phyloP scores from a whole-genome alignment of 1,284 basidiomycete genomes.

The Ceratobasidium sp. region DNA sequence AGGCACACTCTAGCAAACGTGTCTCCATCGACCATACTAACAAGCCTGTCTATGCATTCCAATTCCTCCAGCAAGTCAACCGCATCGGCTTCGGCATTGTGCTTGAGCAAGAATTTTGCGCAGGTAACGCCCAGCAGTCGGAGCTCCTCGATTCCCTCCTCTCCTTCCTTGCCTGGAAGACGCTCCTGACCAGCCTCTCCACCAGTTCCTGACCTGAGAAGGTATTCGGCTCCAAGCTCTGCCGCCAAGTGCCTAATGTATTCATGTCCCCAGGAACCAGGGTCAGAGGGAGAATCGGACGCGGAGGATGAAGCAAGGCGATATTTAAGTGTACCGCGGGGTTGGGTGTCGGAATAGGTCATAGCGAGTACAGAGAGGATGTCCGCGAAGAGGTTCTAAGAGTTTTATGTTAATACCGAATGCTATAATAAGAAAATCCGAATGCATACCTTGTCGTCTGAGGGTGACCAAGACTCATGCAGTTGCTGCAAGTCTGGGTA shows the following conservation, averaged over 20 bases:
- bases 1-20: constrained; percentile 95
- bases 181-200: constrained; percentile 32
- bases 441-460: constrained; percentile 81
- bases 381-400: constrained; percentile 93
- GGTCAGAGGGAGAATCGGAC: constrained; percentile 78
- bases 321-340: constrained; percentile 93
- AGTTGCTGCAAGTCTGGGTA: constrained; percentile 89
- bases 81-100: constrained; percentile 98
- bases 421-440: background rate
- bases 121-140: constrained; percentile 84
- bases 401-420: constrained; percentile 14
- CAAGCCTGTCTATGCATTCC: constrained; percentile 88
- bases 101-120: constrained; percentile 90
- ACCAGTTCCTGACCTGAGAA: constrained; percentile 61
- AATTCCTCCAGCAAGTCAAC: constrained; percentile 96
- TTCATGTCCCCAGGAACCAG: constrained; percentile 98
- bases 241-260: constrained; percentile 98
- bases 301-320: constrained; percentile 85
- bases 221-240: constrained; percentile 96
- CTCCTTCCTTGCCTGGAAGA: constrained; percentile 56
- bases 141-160: constrained; percentile 75
- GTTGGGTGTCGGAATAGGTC: constrained; percentile 98
- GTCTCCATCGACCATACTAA: constrained; percentile 84
- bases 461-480: constrained; percentile 82
- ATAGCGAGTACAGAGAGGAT: constrained; percentile 99